Conservation (phyloP, 352 stramenopile species). For the Phytophthora tubulina region DNA sequence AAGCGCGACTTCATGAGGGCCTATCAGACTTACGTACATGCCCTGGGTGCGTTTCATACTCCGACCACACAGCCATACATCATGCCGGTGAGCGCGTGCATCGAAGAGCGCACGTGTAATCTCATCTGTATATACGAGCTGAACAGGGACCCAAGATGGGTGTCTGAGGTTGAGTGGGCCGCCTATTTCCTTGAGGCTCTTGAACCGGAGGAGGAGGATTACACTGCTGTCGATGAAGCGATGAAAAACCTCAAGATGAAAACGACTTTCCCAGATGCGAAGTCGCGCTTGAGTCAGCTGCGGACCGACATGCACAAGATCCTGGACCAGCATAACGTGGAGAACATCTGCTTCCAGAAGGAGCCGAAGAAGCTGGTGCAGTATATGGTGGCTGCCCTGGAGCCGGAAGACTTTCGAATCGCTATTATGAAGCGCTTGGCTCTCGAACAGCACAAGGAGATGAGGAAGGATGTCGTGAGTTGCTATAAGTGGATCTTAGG, state of each 20-base stretch:
- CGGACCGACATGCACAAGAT: constrained; percentile 14
- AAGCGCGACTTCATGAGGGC: constrained; percentile 12
- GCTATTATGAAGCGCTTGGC: not conserved
- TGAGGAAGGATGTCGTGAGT: not conserved
- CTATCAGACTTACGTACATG: constrained; percentile 5
- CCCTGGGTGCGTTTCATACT: constrained; percentile 15
- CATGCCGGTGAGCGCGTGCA: constrained; percentile 17
- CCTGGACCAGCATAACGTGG: constrained; percentile 15
- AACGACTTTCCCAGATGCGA: constrained; percentile 4
- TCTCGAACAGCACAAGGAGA: not conserved
- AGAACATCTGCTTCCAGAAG: constrained; percentile 7
- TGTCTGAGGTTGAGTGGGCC: constrained; percentile 16
- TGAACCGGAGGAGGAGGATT: not conserved
- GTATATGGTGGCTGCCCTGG: not conserved
- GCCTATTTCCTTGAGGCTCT: constrained; percentile 11
- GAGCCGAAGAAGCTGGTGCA: constrained; percentile 5
- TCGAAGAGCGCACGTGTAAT: not conserved
- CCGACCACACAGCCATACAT: constrained; percentile 7
- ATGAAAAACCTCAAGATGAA: constrained; percentile 21
- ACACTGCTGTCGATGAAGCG: constrained; percentile 7
- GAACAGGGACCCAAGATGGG: constrained; percentile 5
- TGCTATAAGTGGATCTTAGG: not conserved
- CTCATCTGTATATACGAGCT: constrained; percentile 1
- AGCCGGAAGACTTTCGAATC: not conserved
- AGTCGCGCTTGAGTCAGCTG: constrained; percentile 6